Conservation (phyloP, 108 stramenopile species). For the Mediolabrus comicus region DNA sequence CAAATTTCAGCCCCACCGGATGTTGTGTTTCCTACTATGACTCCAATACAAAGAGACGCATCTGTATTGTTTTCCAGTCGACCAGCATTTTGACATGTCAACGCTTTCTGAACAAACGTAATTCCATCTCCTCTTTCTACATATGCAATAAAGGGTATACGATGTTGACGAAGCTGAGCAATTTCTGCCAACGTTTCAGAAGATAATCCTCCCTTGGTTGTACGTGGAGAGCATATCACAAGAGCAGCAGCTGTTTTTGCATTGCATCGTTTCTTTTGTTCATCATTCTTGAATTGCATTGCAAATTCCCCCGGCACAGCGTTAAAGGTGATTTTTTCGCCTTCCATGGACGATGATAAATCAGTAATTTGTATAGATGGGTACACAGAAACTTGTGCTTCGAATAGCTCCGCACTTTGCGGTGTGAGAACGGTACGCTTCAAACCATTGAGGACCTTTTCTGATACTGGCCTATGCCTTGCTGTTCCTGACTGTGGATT, state of each 20-base stretch:
- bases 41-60: slow-evolving; percentile 39
- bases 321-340: slow-evolving; percentile 4
- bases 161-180: slow-evolving; percentile 3
- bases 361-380: slow-evolving; percentile 3
- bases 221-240: slow-evolving; percentile 35
- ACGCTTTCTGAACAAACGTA: slow-evolving; percentile 76
- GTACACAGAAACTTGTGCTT: slow-evolving; percentile 14
- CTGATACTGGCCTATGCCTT: slow-evolving; percentile 14
- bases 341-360: neutral
- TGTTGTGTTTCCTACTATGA: slow-evolving; percentile 64
- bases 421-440: slow-evolving; percentile 15
- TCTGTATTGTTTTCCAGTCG: neutral
- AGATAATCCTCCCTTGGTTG: slow-evolving; percentile 36
- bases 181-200: slow-evolving; percentile 24
- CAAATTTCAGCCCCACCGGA: slow-evolving; percentile 56
- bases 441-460: neutral
- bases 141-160: slow-evolving; percentile 47
- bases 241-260: slow-evolving; percentile 7
- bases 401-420: slow-evolving; percentile 34
- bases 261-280: neutral
- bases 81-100: slow-evolving; percentile 68
- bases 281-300: neutral
- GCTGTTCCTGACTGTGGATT: slow-evolving; percentile 33
- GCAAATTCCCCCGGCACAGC: slow-evolving; percentile 38
- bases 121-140: slow-evolving; percentile 80